A percentile compares a stretch with the other conserved stretches of the same genome.
These are phyloP conservation scores for Russula griseocarnosa DNA, from an alignment of 768 basidiomycete genomes.

Conservation along the genomic window DNA sequence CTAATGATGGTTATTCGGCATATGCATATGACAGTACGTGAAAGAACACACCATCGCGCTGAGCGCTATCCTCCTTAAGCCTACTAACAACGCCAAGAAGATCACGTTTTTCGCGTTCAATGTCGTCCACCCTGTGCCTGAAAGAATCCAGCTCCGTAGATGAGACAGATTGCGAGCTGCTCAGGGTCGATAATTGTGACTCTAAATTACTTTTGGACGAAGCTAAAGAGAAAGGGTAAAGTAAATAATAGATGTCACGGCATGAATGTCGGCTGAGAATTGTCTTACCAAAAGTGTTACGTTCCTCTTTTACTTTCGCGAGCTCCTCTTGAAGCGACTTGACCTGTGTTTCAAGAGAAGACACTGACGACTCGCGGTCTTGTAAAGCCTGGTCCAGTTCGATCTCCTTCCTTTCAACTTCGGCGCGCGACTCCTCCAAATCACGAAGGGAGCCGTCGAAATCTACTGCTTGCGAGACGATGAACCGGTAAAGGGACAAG, in stretches of 20 bases:
- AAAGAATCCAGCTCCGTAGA: constrained; percentile 57
- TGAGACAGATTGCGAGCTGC: constrained; percentile 57
- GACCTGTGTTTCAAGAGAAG: constrained; percentile 52
- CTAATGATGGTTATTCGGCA: constrained; percentile 36
- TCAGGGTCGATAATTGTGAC: constrained; percentile 53
- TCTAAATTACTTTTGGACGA: constrained; percentile 47
- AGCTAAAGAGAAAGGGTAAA: constrained; percentile 34
- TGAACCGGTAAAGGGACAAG: too few relatives aligned
- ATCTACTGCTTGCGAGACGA: too few relatives aligned
- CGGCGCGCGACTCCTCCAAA: too few relatives aligned
- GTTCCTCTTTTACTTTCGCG: constrained; percentile 52
- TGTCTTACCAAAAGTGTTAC: constrained; percentile 59
- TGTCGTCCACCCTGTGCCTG: constrained; percentile 62
- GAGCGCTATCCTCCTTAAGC: constrained; percentile 67
- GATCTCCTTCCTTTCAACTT: too few relatives aligned
- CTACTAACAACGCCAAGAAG: constrained; percentile 79
- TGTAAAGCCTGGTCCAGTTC: too few relatives aligned
- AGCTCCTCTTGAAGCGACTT: constrained; percentile 41
- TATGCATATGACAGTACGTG: not conserved
- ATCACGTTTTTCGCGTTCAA: constrained; percentile 88
- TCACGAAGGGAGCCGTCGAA: too few relatives aligned
- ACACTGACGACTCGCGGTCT: constrained; percentile 47
- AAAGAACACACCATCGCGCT: constrained; percentile 62
- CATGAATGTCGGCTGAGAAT: constrained; percentile 11
- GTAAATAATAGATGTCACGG: constrained; percentile 17